A percentile compares a stretch with the other conserved stretches of the same genome.
Evolutionary conservation across 2,329 filamentous ascomycete genomes (phyloP).

Genomic region (Aureobasidium sp.): DNA sequence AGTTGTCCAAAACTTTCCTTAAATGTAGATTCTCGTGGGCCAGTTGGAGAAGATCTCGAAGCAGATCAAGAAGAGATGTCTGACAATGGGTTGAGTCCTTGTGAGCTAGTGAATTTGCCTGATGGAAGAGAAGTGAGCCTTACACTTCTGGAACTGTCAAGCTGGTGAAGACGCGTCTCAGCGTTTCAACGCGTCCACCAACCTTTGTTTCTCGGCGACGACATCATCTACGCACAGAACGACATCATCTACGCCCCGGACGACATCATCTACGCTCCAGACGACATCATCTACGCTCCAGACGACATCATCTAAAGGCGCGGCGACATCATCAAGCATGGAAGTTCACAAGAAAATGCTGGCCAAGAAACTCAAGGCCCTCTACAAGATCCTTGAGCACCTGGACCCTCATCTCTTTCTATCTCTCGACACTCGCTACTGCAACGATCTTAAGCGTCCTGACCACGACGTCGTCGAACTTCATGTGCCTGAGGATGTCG

Average conservation of each 20-base stretch:
- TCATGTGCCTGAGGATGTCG: neutral
- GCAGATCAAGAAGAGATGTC: too few relatives aligned
- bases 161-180: neutral
- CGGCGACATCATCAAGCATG: neutral
- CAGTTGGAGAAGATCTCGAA: too few relatives aligned
- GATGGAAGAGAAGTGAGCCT: neutral
- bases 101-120: neutral
- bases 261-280: neutral
- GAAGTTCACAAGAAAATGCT: slow-evolving; percentile 3
- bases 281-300: neutral
- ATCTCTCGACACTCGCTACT: neutral
- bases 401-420: neutral
- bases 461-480: neutral
- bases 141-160: neutral
- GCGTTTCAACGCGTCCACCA: neutral
- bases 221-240: neutral
- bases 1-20: too few relatives aligned
- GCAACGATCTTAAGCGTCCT: neutral
- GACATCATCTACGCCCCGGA: neutral
- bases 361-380: neutral
- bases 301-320: neutral
- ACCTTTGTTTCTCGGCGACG: neutral
- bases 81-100: too few relatives aligned
- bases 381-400: neutral
- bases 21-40: too few relatives aligned